Evolutionary conservation across 1,284 basidiomycete genomes (phyloP).

Genomic region (Microbotryomycetes sp.): DNA sequence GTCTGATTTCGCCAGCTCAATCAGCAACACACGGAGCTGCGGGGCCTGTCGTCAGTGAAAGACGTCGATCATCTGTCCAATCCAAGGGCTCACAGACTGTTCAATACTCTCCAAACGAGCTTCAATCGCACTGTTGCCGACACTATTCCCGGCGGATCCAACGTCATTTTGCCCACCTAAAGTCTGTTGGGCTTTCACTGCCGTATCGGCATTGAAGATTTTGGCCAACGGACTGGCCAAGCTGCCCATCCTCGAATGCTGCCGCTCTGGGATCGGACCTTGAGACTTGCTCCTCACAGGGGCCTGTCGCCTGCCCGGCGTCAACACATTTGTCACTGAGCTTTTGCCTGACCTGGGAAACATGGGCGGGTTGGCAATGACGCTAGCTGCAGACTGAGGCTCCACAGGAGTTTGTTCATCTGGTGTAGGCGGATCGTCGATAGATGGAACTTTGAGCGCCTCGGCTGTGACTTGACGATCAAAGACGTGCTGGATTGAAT

Average conservation of each 20-base stretch:
- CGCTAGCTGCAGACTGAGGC: not conserved
- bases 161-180: too few relatives aligned
- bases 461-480: conserved; percentile 2
- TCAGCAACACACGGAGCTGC: not conserved
- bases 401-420: not conserved
- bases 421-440: not conserved
- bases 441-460: not conserved
- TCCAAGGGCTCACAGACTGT: not conserved
- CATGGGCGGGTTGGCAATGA: not conserved
- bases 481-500: conserved; percentile 12
- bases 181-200: too few relatives aligned
- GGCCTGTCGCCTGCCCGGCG: not conserved
- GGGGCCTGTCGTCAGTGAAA: too few relatives aligned
- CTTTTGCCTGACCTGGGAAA: not conserved
- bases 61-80: not conserved
- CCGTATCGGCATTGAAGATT: not conserved
- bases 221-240: conserved; percentile 6
- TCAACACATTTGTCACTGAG: not conserved
- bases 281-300: not conserved
- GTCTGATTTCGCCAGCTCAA: not conserved
- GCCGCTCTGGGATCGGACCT: not conserved
- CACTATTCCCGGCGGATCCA: too few relatives aligned
- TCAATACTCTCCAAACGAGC: not conserved
- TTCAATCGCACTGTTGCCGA: not conserved
- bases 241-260: conserved; percentile 1